phyloP scores from a whole-genome alignment of 768 basidiomycete species.

The Pisolithus microcarpus region DNA sequence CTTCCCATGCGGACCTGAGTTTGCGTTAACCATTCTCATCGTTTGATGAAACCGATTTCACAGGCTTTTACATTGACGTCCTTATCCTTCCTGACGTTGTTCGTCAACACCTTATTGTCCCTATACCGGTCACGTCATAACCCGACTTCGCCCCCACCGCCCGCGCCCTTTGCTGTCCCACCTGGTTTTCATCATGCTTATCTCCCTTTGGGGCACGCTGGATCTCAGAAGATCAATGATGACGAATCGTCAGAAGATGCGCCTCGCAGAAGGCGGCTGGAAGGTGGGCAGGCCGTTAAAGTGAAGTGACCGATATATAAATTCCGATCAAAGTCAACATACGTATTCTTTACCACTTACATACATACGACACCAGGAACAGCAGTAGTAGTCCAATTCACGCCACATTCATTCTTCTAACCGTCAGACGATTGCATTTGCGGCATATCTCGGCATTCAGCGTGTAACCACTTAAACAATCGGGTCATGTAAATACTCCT shows the following conservation, averaged over 20 bases:
- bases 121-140: constrained; percentile 67
- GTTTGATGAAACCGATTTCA: background rate
- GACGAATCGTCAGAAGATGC: constrained; percentile 34
- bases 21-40: constrained; percentile 13
- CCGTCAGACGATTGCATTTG: too few relatives aligned
- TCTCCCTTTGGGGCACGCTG: constrained; percentile 42
- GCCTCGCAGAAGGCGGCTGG: constrained; percentile 47
- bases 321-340: constrained; percentile 1
- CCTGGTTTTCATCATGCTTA: constrained; percentile 43
- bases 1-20: constrained; percentile 8
- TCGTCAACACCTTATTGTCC: constrained; percentile 74
- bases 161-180: constrained; percentile 32
- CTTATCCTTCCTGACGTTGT: constrained; percentile 67
- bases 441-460: too few relatives aligned
- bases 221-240: constrained; percentile 28
- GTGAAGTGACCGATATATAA: constrained; percentile 35
- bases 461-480: too few relatives aligned
- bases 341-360: background rate
- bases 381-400: too few relatives aligned
- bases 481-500: too few relatives aligned
- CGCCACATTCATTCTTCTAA: background rate
- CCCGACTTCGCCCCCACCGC: constrained; percentile 27
- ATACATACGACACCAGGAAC: too few relatives aligned
- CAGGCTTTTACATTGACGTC: constrained; percentile 73
- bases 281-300: constrained; percentile 48